Percentiles rank a stretch among this genome's conserved stretches.
These are phyloP conservation scores for Solanum hybrid DNA, from an alignment of 305 asterid species.

Conservation along the genomic window DNA sequence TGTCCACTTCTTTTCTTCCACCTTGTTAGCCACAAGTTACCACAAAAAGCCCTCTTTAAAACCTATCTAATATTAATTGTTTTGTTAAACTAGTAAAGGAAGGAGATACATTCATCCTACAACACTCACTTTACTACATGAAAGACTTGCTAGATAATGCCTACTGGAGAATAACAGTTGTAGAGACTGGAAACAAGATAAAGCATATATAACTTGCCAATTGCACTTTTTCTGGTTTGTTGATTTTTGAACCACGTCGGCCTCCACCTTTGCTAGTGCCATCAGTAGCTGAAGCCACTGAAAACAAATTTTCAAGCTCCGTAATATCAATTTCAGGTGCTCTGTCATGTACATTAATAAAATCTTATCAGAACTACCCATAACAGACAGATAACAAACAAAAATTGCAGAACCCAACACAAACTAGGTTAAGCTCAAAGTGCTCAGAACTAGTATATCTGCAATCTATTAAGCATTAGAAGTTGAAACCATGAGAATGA, in stretches of 20 bases:
- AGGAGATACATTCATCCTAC: not conserved
- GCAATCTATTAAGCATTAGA: not conserved
- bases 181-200: constrained; percentile 6
- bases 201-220: constrained; percentile 46
- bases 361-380: constrained; percentile 20
- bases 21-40: not conserved
- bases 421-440: not conserved
- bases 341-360: constrained; percentile 34
- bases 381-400: not conserved
- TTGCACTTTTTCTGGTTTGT: constrained; percentile 95
- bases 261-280: constrained; percentile 59
- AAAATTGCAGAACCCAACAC: not conserved
- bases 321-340: constrained; percentile 95
- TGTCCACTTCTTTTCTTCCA: not conserved
- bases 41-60: not conserved
- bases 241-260: constrained; percentile 71
- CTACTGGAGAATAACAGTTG: not conserved
- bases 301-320: constrained; percentile 96
- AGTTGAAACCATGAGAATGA: not conserved
- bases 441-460: not conserved
- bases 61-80: not conserved
- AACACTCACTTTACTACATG: not conserved
- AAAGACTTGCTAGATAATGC: not conserved
- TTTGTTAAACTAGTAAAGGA: not conserved
- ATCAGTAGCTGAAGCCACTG: constrained; percentile 89